phyloP scores from a whole-genome alignment of 306 rosid species.

The Ammopiptanthus mongolicus region DNA sequence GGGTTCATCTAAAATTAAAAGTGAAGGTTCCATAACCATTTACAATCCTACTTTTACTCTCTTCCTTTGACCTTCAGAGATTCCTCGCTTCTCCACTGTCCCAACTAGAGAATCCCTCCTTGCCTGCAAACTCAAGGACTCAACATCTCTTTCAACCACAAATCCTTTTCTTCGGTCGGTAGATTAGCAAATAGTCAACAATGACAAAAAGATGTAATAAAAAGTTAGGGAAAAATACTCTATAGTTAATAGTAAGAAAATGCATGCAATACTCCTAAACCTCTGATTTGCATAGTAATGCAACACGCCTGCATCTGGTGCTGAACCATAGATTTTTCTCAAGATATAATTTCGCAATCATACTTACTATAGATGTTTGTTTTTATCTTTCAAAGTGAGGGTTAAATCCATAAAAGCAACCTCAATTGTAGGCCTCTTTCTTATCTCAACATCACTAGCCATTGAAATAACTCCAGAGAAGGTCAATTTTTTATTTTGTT shows the following conservation, averaged over 20 bases:
- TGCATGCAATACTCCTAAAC: neutral
- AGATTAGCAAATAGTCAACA: conserved; percentile 80
- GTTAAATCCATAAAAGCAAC: conserved; percentile 91
- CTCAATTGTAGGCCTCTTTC: conserved; percentile 81
- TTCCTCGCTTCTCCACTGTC: conserved; percentile 88
- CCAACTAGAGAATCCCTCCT: conserved; percentile 92
- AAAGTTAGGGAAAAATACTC: neutral
- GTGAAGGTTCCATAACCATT: conserved; percentile 99
- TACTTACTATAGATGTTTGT: conserved; percentile 82
- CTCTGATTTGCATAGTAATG: neutral
- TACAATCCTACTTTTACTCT: conserved; percentile 95
- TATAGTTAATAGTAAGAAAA: neutral
- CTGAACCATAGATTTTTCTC: conserved; percentile 99
- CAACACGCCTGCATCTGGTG: conserved; percentile 87
- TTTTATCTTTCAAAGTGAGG: conserved; percentile 85
- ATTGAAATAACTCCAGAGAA: conserved; percentile 90
- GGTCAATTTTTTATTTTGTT: conserved; percentile 73
- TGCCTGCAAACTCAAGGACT: conserved; percentile 79
- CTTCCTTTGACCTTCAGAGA: conserved; percentile 98
- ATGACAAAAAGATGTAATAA: neutral
- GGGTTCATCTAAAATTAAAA: conserved; percentile 94
- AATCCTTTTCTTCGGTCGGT: conserved; percentile 78
- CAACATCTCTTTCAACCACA: conserved; percentile 99
- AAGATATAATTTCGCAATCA: conserved; percentile 77
- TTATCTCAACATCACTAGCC: conserved; percentile 71